Base-by-base conservation (phyloP, 805 yeast genomes). In the Zygosaccharomyces rouxii region DNA sequence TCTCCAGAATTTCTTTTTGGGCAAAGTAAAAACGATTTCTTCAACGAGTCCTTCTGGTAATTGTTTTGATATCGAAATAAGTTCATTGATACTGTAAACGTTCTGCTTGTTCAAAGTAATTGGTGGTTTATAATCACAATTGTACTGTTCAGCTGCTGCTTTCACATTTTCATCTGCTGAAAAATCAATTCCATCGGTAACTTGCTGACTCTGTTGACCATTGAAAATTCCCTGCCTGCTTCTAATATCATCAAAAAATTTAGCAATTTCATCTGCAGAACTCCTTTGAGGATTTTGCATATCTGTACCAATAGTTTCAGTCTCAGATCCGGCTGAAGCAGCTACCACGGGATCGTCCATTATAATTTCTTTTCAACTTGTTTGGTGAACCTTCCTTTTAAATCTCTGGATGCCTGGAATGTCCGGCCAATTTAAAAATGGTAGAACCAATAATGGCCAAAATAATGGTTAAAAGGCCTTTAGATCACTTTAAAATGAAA, bases 1-100 rank as follows among this genome's bases (percentile, higher is more conserved):
- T 50, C 77, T 71, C 77, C 81, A 80, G 55, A 79, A 80, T 14
- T 71, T 66, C 46, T 62, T 66, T 31, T 69, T 75, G 3, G 84
- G 83, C 52, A 78, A 66, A 25, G 62, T 52, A 11, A 67, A 58
- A 5, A 63, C 57, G 49, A 68, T 65, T 43, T 62, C 58, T 13
- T 60, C 59, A 18, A 71, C 50, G 28, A 74, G 59, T 30, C 57
- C 60, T n/a, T 64, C 59, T 5, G 68, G 62, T 1, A 63, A 38
- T 45, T 61, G 42, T 19, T 54, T 51, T 7, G 55, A 51, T 4
- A 55, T 44, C 7, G 50, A 43, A 21, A 58, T 18, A 29, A 66
- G 47, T 48, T 66, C 70, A 38, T 63, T 57, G 29, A 63, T 59
- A 37, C 63, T 58, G 53, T 66, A 66, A 3, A 56, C 45, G 40